Evolutionary conservation across 1,139 yeast species (phyloP).

Genomic region (Arxiozyma slooffiae): DNA sequence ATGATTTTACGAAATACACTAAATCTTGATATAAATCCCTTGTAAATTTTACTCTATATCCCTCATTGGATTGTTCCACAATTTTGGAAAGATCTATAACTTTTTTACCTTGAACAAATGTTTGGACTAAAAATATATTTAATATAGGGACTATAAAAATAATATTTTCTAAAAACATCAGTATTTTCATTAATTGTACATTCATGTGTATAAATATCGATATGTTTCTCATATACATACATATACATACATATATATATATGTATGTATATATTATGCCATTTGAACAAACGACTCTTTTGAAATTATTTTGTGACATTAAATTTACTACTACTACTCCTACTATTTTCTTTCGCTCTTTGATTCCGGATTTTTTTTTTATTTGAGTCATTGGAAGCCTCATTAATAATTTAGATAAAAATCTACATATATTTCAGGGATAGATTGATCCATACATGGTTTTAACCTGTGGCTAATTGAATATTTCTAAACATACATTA

Average conservation of each 20-base stretch:
- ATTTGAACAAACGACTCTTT: background rate
- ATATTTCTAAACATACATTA: conserved; percentile 21
- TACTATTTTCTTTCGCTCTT: background rate
- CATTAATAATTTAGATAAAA: too few relatives aligned
- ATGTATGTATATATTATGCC: too few relatives aligned
- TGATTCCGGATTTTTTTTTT: too few relatives aligned
- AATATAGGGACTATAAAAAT: background rate
- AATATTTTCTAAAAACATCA: background rate
- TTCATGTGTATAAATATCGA: too few relatives aligned
- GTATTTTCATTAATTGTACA: background rate
- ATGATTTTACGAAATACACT: conserved; percentile 27
- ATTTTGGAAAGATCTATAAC: background rate
- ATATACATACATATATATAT: background rate
- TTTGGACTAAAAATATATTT: background rate
- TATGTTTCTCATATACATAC: too few relatives aligned
- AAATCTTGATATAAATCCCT: conserved; percentile 21
- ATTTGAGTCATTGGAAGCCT: background rate
- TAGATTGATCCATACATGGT: too few relatives aligned
- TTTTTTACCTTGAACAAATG: background rate
- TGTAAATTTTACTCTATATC: conserved; percentile 8
- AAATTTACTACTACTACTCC: background rate
- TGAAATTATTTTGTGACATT: background rate
- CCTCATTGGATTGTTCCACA: conserved; percentile 13
- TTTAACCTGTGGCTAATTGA: background rate
- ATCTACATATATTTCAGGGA: too few relatives aligned